Evolutionary conservation across 192 early-diverging fungal species (phyloP), one percentile per base, ranked within the genome.

Genomic region (Backusella sp.): DNA sequence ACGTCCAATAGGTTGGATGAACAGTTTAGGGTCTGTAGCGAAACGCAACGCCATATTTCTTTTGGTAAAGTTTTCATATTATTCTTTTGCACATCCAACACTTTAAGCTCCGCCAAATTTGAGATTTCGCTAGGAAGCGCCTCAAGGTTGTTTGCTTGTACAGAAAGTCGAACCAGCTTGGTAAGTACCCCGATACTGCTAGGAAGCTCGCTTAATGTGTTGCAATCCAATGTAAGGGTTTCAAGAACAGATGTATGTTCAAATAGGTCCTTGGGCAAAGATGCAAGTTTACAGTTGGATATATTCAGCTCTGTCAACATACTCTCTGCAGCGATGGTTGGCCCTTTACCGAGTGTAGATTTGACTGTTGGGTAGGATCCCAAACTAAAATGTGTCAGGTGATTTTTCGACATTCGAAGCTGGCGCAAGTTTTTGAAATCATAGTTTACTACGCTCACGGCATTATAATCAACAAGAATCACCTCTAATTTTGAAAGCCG

Each of bases 1-100:
- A 82, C 76, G 69, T 93, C 93, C 17, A 97, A 79, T 52, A 93
- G 72, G 68, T 97, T 97, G 26, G 93, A 95, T 3, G 91, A 93
- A 28, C 88, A 87, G 56, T 96, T 97, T 19, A 97, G 80, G 8
- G 84, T 76, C 28, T 82, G 81, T 26, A 97, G 86, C 19, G 84
- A 87, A 68, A 86, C 75, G 80, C 93, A 94, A 53, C 86, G 77
- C 94, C 94, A 95, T n/a, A 95, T 90, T 74, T 93, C 92, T 8
- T 87, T 85, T 1, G 92, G 93, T 30, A 95, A 78, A 34, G 87
- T 76, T 62, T 86, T 86, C 42, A 95, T 76, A 49, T 94, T 91
- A 82, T 95, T 95, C 74, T 89, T 90, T 56, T 94, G 94, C 28
- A 93, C 76, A 73, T 93, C 90, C 59, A 95, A 76, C 3, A 80